Percentiles rank a stretch among this genome's conserved stretches.
phyloP scores from a whole-genome alignment of 1,284 basidiomycete species.

The Tilletiopsis washingtonensis region DNA sequence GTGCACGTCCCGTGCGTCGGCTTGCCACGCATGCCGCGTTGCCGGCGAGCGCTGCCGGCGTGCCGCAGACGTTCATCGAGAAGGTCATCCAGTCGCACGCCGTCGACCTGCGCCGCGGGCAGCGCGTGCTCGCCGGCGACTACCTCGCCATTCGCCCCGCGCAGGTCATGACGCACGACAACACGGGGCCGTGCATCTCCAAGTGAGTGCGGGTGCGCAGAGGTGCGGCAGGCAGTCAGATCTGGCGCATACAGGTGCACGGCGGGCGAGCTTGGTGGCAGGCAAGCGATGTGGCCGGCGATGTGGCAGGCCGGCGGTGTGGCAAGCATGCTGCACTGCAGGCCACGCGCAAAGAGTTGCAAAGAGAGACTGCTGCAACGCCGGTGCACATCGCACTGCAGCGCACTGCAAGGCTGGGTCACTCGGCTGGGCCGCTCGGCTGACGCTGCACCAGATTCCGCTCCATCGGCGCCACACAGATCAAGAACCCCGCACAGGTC shows the following conservation, averaged over 20 bases:
- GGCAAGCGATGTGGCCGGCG: no score
- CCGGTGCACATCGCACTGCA: no score
- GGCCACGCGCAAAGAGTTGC: no score
- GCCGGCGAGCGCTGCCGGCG: background rate
- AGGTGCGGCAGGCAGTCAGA: no score
- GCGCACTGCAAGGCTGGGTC: no score
- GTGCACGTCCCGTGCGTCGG: no score
- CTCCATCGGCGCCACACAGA: conserved; percentile 80
- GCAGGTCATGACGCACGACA: conserved; percentile 70
- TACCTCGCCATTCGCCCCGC: conserved; percentile 98
- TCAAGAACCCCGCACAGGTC: conserved; percentile 73
- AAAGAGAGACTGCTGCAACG: no score
- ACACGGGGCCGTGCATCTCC: conserved; percentile 93
- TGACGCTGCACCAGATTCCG: conserved; percentile 63
- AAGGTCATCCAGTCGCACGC: conserved; percentile 97
- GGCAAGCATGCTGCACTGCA: no score
- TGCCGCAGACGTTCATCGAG: conserved; percentile 77
- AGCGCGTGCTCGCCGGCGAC: conserved; percentile 76
- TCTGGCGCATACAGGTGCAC: no score
- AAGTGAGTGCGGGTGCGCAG: conserved; percentile 21
- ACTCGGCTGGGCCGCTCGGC: no score
- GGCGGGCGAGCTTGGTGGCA: no score
- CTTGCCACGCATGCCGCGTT: conserved; percentile 4
- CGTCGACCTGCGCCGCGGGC: conserved; percentile 64
- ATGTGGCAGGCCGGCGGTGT: no score